A percentile compares a stretch with the other conserved stretches of the same genome.
These are phyloP conservation scores for Solanum chaucha DNA, from an alignment of 257 asterid species.

Conservation along the genomic window DNA sequence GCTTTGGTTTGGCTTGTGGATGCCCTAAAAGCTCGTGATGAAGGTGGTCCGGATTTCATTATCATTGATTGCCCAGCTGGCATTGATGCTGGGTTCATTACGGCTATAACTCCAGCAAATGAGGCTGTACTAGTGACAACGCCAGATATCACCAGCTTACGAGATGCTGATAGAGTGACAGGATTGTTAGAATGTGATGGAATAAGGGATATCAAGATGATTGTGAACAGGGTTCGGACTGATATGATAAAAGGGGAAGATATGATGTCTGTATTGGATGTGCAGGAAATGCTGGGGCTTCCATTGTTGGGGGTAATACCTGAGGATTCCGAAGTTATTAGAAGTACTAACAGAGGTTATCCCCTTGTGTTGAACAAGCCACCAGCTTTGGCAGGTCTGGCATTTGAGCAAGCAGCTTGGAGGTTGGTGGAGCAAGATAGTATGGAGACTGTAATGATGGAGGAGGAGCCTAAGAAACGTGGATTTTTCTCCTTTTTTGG, in stretches of 20 bases:
- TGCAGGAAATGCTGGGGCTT: constrained; percentile 90
- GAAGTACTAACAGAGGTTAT: constrained; percentile 85
- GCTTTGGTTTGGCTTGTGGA: constrained; percentile 90
- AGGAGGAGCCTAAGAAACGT: constrained; percentile 89
- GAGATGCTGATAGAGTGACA: constrained; percentile 90
- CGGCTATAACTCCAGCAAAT: constrained; percentile 92
- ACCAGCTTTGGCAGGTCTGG: constrained; percentile 87
- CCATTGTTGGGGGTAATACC: constrained; percentile 89
- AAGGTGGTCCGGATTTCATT: constrained; percentile 74
- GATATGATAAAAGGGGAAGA: constrained; percentile 97
- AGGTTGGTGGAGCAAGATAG: constrained; percentile 97
- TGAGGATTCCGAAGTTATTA: constrained; percentile 83
- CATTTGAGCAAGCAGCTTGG: constrained; percentile 98
- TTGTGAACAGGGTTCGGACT: constrained; percentile 88
- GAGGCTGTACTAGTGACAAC: constrained; percentile 93
- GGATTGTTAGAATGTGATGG: constrained; percentile 94
- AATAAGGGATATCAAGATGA: constrained; percentile 90
- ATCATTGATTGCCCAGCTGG: constrained; percentile 94
- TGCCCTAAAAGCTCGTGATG: constrained; percentile 68
- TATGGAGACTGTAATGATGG: constrained; percentile 92
- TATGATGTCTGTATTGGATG: constrained; percentile 97
- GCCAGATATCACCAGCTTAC: constrained; percentile 81
- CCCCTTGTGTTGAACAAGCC: constrained; percentile 93
- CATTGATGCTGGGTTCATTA: constrained; percentile 89
- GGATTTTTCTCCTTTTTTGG: constrained; percentile 95